Percentiles rank a stretch among this genome's conserved stretches.
phyloP scores from a whole-genome alignment of 108 stramenopile species.

The Parietichytrium sp. region DNA sequence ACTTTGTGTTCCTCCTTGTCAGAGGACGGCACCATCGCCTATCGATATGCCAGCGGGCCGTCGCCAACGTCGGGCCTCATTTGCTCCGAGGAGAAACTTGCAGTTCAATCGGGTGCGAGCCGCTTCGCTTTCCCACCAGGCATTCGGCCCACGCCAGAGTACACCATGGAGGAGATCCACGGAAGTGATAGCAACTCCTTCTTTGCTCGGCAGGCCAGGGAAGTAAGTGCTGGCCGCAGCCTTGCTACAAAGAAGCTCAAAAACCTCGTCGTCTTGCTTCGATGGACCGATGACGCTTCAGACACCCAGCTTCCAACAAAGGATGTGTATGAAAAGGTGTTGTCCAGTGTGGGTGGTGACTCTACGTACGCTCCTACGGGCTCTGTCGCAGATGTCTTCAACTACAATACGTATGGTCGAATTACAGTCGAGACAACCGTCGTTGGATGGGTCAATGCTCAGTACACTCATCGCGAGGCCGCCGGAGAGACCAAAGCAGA shows the following conservation, averaged over 20 bases:
- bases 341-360: not conserved
- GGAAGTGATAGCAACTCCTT: not conserved
- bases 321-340: not conserved
- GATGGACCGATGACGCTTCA: slow-evolving; percentile 1
- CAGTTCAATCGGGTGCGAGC: too few species aligned
- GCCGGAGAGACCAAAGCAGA: not conserved
- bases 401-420: not conserved
- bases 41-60: too few species aligned
- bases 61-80: not conserved
- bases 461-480: slow-evolving; percentile 7
- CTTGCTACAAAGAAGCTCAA: not conserved
- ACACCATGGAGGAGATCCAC: too few species aligned
- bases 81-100: not conserved
- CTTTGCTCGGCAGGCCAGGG: too few species aligned
- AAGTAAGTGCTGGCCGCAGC: too few species aligned
- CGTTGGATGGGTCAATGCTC: not conserved
- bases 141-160: too few species aligned
- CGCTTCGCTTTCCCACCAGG: too few species aligned
- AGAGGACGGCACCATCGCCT: too few species aligned
- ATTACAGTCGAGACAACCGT: not conserved
- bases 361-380: not conserved
- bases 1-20: too few species aligned
- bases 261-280: slow-evolving; percentile 23
- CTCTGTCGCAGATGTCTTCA: not conserved
- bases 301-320: not conserved